Percentiles rank a stretch among this genome's conserved stretches.
Evolutionary conservation across 2,329 filamentous ascomycete genomes (phyloP).

Genomic region (Pseudocercospora eumusae): DNA sequence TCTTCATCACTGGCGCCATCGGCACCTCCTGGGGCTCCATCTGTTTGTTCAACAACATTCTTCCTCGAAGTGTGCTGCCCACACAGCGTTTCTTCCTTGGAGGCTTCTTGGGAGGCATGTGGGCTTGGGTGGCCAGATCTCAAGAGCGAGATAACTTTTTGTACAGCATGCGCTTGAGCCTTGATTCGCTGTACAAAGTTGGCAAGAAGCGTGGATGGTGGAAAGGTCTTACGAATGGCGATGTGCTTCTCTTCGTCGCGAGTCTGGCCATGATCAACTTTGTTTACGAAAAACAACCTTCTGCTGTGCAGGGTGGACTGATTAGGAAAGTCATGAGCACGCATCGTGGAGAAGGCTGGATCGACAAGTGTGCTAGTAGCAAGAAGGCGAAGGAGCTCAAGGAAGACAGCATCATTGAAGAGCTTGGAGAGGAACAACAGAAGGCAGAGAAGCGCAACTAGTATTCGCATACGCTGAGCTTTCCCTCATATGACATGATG

Average conservation of each 20-base stretch:
- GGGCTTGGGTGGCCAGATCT: conserved; percentile 73
- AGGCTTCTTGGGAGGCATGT: conserved; percentile 80
- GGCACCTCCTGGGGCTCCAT: conserved; percentile 85
- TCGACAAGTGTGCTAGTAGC: conserved; percentile 57
- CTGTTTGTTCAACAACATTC: conserved; percentile 79
- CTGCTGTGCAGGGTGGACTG: conserved; percentile 65
- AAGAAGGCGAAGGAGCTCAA: conserved; percentile 21
- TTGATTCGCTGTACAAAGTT: conserved; percentile 88
- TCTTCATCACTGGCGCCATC: conserved; percentile 79
- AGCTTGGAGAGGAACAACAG: conserved; percentile 6
- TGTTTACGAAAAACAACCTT: conserved; percentile 71
- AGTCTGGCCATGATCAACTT: conserved; percentile 76
- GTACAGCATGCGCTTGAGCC: conserved; percentile 73
- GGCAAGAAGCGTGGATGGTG: conserved; percentile 90
- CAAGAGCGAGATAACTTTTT: conserved; percentile 70
- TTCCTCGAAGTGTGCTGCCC: conserved; percentile 73
- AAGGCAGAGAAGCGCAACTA: conserved; percentile 12
- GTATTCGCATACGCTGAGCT: background rate
- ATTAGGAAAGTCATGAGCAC: conserved; percentile 73
- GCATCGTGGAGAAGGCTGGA: conserved; percentile 73
- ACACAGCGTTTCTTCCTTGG: conserved; percentile 88
- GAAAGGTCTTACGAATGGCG: conserved; percentile 77
- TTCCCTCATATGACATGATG: conserved; percentile 6
- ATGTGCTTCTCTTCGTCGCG: conserved; percentile 78
- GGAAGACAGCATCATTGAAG: conserved; percentile 25